Percentiles rank a stretch among this genome's conserved stretches.
Evolutionary conservation across 176 grass and related monocot species (phyloP).

Genomic region (Panicum miliaceum): DNA sequence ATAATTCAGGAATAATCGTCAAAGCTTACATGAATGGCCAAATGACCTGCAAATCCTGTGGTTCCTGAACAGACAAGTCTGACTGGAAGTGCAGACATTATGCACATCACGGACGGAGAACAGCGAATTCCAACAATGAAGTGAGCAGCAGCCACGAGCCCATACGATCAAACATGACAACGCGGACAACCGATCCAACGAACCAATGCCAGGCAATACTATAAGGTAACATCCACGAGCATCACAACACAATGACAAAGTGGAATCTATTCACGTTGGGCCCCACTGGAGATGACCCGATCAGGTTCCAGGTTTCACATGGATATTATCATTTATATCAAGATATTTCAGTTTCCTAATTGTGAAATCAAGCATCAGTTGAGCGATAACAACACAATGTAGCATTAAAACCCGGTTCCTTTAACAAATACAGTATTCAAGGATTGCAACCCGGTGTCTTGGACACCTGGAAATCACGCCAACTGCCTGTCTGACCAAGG

Average conservation of each 20-base stretch:
- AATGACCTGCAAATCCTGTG: not conserved
- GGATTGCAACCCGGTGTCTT: not conserved
- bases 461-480: conserved; percentile 7
- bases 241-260: conserved; percentile 23
- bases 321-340: not conserved
- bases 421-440: conserved; percentile 33
- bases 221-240: conserved; percentile 2
- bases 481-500: not conserved
- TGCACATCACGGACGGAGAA: not conserved
- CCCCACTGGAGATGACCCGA: conserved; percentile 16
- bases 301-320: conserved; percentile 13
- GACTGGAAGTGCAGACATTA: not conserved
- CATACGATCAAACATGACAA: not conserved
- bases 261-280: conserved; percentile 13
- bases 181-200: not conserved
- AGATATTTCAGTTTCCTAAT: conserved; percentile 3
- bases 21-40: not conserved
- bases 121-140: not conserved
- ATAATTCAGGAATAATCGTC: not conserved
- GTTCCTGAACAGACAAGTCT: not conserved
- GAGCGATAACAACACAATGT: not conserved
- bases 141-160: not conserved
- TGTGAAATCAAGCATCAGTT: not conserved
- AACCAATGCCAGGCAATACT: not conserved
- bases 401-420: conserved; percentile 34